These are phyloP conservation scores for Plasmodium malariae DNA, from an alignment of 169 alveolate species.

Conservation along the genomic window DNA sequence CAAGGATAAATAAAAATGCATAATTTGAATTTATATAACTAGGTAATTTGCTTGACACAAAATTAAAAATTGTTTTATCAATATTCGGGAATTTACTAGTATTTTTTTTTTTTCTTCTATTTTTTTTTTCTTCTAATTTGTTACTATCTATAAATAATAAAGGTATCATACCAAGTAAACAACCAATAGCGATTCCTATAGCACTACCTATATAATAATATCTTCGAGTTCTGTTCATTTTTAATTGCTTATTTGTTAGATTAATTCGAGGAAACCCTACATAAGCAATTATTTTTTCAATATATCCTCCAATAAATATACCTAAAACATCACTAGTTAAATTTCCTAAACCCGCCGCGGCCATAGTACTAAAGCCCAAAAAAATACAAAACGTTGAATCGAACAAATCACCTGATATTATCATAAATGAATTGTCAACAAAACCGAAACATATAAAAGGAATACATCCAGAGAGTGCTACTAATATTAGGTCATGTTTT, in stretches of 20 bases:
- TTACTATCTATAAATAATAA: constrained; percentile 61
- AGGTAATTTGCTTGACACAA: constrained; percentile 33
- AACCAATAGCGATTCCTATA: constrained; percentile 64
- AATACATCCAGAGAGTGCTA: constrained; percentile 73
- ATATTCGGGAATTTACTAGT: not conserved
- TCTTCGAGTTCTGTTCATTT: constrained; percentile 64
- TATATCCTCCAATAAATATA: constrained; percentile 77
- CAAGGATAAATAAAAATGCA: constrained; percentile 53
- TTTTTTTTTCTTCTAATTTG: constrained; percentile 72
- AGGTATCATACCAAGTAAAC: constrained; percentile 64
- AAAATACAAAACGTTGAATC: constrained; percentile 79
- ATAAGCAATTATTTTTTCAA: constrained; percentile 53
- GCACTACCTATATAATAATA: constrained; percentile 73
- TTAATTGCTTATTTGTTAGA: constrained; percentile 63
- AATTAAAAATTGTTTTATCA: constrained; percentile 10
- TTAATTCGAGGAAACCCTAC: constrained; percentile 36
- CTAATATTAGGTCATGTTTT: constrained; percentile 52
- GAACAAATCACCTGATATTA: constrained; percentile 80
- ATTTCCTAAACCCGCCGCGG: constrained; percentile 85
- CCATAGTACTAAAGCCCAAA: constrained; percentile 82
- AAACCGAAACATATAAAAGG: constrained; percentile 83
- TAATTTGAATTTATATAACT: constrained; percentile 30
- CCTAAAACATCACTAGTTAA: constrained; percentile 77
- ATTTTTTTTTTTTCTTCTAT: constrained; percentile 1
- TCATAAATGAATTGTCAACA: constrained; percentile 83